A percentile compares a stretch with the other conserved stretches of the same genome.
Conservation (phyloP, 768 basidiomycete species). For the Panaeolus papilionaceus region DNA sequence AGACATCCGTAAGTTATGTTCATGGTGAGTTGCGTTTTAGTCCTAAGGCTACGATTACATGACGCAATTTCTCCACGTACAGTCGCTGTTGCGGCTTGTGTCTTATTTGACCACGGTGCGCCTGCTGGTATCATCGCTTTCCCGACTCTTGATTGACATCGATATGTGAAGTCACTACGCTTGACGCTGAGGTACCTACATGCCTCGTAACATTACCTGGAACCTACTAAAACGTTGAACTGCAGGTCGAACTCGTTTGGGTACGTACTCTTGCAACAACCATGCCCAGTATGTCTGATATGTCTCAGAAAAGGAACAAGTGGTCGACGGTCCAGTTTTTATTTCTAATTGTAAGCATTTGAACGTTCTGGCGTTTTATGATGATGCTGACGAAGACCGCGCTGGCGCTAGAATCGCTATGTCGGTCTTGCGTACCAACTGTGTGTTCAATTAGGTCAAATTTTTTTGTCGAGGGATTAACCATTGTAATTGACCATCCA, state of each 20-base stretch:
- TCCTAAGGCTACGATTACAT: no score
- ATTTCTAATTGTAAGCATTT: neutral
- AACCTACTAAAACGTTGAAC: neutral
- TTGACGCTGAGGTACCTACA: neutral
- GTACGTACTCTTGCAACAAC: neutral
- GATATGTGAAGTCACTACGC: neutral
- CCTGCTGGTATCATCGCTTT: neutral
- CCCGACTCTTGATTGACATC: neutral
- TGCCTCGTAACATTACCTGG: neutral
- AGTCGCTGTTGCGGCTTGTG: neutral
- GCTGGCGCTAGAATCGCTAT: neutral
- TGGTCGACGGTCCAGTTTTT: neutral
- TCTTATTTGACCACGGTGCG: neutral
- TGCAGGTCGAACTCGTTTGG: neutral
- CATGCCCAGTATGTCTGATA: neutral
- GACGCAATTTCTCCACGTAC: neutral
- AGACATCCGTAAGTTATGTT: conserved; percentile 1
- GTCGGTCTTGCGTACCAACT: neutral
- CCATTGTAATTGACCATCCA: neutral
- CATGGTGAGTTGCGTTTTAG: neutral
- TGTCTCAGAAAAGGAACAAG: neutral
- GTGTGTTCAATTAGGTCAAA: neutral
- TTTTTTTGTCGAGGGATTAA: neutral
- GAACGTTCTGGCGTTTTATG: neutral
- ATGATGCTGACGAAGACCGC: neutral